phyloP scores from a whole-genome alignment of 2,329 filamentous ascomycete genomes.

The Cladorrhinum sp. region DNA sequence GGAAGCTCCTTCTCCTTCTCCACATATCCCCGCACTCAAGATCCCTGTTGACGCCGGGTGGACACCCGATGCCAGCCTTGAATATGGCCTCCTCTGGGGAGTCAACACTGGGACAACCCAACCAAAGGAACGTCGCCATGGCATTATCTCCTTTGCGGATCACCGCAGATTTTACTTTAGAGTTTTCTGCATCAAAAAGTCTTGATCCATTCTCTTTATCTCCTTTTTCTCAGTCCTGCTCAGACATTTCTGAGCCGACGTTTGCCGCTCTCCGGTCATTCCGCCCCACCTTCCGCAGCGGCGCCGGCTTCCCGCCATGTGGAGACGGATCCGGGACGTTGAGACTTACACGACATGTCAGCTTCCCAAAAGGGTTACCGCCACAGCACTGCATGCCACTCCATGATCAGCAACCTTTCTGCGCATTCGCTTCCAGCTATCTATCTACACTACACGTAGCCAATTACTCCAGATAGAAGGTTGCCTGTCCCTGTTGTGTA shows the following conservation, averaged over 20 bases:
- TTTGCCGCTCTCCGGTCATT: slow-evolving; percentile 15
- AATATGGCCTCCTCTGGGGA: neutral
- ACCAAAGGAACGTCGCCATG: neutral
- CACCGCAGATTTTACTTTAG: neutral
- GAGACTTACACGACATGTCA: neutral
- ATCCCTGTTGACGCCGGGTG: neutral
- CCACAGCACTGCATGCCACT: neutral
- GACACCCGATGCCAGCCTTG: neutral
- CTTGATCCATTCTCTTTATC: neutral
- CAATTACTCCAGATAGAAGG: slow-evolving; percentile 18
- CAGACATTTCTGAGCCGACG: slow-evolving; percentile 15
- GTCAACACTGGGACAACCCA: neutral
- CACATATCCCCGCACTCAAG: neutral
- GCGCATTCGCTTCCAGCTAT: neutral
- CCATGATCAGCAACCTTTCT: neutral
- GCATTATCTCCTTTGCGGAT: neutral
- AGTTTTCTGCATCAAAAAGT: neutral
- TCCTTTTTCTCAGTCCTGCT: neutral
- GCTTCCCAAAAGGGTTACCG: neutral
- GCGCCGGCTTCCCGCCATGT: slow-evolving; percentile 8
- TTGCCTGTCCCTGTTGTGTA: slow-evolving; percentile 5
- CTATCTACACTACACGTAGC: slow-evolving; percentile 5
- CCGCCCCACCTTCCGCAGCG: slow-evolving; percentile 4
- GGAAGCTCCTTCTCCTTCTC: neutral
- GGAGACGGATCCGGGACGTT: slow-evolving; percentile 8